Evolutionary conservation across 2,329 filamentous ascomycete genomes (phyloP), one percentile per base, ranked within the genome.

Genomic region (Ophiostoma sp.): DNA sequence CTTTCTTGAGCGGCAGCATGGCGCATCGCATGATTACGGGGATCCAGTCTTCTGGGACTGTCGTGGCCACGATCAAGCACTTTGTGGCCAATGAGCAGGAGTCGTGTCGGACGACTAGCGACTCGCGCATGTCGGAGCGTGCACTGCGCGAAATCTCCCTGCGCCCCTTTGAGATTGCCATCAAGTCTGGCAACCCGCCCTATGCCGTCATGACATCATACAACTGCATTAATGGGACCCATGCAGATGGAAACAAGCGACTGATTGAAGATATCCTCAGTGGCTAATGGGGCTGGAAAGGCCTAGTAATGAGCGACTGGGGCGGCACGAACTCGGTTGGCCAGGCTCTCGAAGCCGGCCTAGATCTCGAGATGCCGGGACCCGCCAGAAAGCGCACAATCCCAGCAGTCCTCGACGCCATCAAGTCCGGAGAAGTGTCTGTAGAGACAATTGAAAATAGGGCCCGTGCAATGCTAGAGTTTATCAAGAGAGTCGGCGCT

Each of bases 131-230:
- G 67, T 84, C 85, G 36, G 89, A 91, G 74, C 82, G 89, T 41
- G 83, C 89, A 2, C 79, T 92, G 33, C 83, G 89, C 39, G 90
- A 92, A 76, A 81, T 92, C 1, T 92, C 92, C 73, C 83, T 92
- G n/a, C 86, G 88, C 62, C 89, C 90, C 0, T 92, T 92, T 73
- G 89, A 92, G 79, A 90, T 92, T 75, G 89, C 89, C 0, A 81
- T 91, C 64, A 82, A 88, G 67, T 54, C 60, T 2, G 87, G 91
- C 73, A 86, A 88, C 23, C 88, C 89, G 71, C 87, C 88, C 3
- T 89, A 87, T 87, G 87, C 87, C 8, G 77, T 90, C 60, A 90
- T 90, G 88, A 85, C 85, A 4, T 87, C 87, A 1, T 90, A 90
- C 76, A 90, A 90, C 74, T 79, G 88, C 44, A 78, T 90, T 73